Conservation (phyloP, 148 eudicot genomes). For the Spergularia marina region DNA sequence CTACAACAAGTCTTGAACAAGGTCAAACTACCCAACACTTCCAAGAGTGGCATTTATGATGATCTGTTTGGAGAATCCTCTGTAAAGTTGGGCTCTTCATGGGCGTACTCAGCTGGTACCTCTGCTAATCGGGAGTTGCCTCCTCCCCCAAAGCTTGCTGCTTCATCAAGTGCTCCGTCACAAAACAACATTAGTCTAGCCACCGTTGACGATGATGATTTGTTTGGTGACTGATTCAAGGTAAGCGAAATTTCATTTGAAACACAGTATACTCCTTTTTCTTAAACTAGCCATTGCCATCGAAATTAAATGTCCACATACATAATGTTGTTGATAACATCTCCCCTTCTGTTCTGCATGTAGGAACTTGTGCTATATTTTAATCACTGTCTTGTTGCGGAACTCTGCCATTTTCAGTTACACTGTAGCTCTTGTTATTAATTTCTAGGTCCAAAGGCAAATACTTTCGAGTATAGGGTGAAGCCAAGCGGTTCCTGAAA, state of each 20-base stretch:
- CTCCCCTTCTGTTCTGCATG: neutral
- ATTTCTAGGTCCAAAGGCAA: neutral
- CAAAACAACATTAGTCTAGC: slow-evolving; percentile 27
- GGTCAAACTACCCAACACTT: slow-evolving; percentile 56
- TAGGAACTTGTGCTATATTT: slow-evolving; percentile 11
- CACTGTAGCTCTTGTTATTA: neutral
- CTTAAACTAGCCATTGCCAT: slow-evolving; percentile 1
- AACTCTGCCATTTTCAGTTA: neutral
- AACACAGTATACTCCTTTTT: neutral
- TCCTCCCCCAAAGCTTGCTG: slow-evolving; percentile 24
- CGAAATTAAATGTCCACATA: neutral
- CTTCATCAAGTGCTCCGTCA: slow-evolving; percentile 23
- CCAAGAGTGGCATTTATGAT: slow-evolving; percentile 72
- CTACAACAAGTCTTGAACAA: slow-evolving; percentile 74
- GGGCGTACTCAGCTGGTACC: slow-evolving; percentile 63
- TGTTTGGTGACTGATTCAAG: slow-evolving; percentile 65
- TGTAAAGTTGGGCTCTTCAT: slow-evolving; percentile 70
- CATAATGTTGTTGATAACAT: neutral
- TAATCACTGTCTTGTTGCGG: neutral
- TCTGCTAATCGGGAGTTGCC: slow-evolving; percentile 35
- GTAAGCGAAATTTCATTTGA: neutral
- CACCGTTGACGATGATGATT: slow-evolving; percentile 57
- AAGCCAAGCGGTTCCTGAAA: neutral
- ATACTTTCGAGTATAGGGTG: neutral
- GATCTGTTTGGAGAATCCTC: slow-evolving; percentile 84